Percentiles rank a stretch among this genome's conserved stretches.
Evolutionary conservation across 1,139 yeast species (phyloP).

Genomic region (Sugiyamaella pinicola): DNA sequence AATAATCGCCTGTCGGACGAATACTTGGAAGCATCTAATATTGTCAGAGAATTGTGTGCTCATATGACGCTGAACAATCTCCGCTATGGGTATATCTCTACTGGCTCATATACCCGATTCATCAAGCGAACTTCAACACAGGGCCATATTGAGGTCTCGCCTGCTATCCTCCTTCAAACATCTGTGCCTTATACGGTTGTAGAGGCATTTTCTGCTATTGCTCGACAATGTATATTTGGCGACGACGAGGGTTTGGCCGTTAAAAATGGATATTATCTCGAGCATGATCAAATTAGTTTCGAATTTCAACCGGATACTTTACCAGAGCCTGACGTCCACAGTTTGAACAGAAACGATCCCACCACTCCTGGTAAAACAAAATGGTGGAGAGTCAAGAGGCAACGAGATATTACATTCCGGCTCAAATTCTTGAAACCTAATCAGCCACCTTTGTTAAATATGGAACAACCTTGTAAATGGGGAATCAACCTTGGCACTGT

Average conservation of each 20-base stretch:
- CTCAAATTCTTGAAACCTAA: slow-evolving; percentile 18
- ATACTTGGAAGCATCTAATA: not conserved
- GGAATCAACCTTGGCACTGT: slow-evolving; percentile 23
- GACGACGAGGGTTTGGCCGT: slow-evolving; percentile 17
- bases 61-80: slow-evolving; percentile 33
- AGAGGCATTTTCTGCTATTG: slow-evolving; percentile 20
- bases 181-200: slow-evolving; percentile 18
- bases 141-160: slow-evolving; percentile 30
- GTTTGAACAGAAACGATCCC: slow-evolving; percentile 26
- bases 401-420: slow-evolving; percentile 22
- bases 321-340: slow-evolving; percentile 30
- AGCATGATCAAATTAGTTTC: slow-evolving; percentile 19
- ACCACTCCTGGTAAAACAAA: slow-evolving; percentile 29
- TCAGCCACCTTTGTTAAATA: slow-evolving; percentile 18
- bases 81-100: slow-evolving; percentile 34
- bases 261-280: slow-evolving; percentile 19
- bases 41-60: slow-evolving; percentile 16
- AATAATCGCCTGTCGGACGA: not conserved
- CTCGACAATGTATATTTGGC: slow-evolving; percentile 23
- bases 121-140: slow-evolving; percentile 23
- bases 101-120: slow-evolving; percentile 32
- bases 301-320: slow-evolving; percentile 25
- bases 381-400: slow-evolving; percentile 31
- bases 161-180: slow-evolving; percentile 20
- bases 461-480: slow-evolving; percentile 16